Percentiles rank a stretch among this genome's conserved stretches.
Conservation (phyloP, 345 rosid genomes). For the Rhizophora mangle region DNA sequence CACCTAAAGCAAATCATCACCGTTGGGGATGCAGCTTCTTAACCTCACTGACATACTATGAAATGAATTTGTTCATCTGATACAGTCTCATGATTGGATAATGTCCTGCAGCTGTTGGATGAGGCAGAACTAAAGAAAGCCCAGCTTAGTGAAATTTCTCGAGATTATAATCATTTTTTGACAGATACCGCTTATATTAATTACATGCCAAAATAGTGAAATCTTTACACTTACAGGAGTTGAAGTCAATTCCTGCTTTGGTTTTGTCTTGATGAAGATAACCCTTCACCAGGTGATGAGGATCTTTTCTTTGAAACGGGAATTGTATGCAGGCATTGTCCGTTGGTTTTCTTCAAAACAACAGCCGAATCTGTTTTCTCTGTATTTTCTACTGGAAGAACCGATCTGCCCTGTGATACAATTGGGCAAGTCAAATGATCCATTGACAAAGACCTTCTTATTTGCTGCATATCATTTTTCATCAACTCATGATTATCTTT, state of each 20-base stretch:
- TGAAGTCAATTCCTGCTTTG: constrained; percentile 31
- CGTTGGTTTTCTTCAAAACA: not conserved
- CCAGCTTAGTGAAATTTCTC: not conserved
- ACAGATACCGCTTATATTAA: too few species aligned
- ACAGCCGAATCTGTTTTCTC: constrained; percentile 13
- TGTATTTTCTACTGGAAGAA: not conserved
- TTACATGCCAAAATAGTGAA: not conserved
- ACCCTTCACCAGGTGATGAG: constrained; percentile 38
- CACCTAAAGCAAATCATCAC: too few species aligned
- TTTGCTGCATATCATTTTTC: constrained; percentile 11
- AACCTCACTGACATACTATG: too few species aligned
- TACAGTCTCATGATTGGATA: too few species aligned
- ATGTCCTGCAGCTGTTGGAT: too few species aligned
- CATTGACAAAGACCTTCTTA: constrained; percentile 39
- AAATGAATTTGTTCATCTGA: too few species aligned
- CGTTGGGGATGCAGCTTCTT: too few species aligned
- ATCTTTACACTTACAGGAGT: constrained; percentile 17
- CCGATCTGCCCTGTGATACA: constrained; percentile 10
- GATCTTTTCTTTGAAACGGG: constrained; percentile 43
- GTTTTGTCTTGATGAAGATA: constrained; percentile 32
- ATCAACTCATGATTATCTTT: not conserved
- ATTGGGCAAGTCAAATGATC: constrained; percentile 28
- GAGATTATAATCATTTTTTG: not conserved
- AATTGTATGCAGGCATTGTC: constrained; percentile 28
- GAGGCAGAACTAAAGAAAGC: too few species aligned